phyloP scores from a whole-genome alignment of 179 eudicot genomes.

The Drosera spatulata region DNA sequence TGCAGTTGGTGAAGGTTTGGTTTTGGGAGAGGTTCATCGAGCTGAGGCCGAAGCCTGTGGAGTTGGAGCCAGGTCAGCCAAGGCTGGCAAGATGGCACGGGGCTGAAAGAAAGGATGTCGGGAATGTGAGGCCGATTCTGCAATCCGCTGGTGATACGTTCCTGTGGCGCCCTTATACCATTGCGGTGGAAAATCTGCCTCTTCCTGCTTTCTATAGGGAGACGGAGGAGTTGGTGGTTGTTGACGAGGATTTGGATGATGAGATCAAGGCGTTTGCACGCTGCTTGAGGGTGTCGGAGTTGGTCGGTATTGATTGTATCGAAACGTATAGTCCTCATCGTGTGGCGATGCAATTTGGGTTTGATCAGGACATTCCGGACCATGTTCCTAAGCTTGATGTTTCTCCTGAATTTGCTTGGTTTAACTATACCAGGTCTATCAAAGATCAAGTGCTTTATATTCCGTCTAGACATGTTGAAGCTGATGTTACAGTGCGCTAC shows the following conservation, averaged over 20 bases:
- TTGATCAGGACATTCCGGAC: conserved; percentile 41
- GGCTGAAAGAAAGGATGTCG: conserved; percentile 2
- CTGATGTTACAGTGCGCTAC: conserved; percentile 24
- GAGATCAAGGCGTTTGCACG: conserved; percentile 21
- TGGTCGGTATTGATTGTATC: conserved; percentile 29
- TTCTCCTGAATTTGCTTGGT: conserved; percentile 11
- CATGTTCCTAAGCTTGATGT: not conserved
- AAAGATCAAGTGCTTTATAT: conserved; percentile 16
- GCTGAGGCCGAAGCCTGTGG: not conserved
- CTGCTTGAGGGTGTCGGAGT: conserved; percentile 23
- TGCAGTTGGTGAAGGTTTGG: conserved; percentile 15
- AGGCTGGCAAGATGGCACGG: conserved; percentile 28
- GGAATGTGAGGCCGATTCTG: conserved; percentile 10
- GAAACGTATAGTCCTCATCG: conserved; percentile 46
- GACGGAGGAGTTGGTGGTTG: conserved; percentile 8
- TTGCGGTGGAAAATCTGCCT: conserved; percentile 10
- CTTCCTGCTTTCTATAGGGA: conserved; percentile 10
- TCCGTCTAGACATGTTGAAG: conserved; percentile 17
- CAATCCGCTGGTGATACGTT: conserved; percentile 18
- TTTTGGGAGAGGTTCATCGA: conserved; percentile 20
- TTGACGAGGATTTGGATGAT: conserved; percentile 1
- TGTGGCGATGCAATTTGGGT: conserved; percentile 50
- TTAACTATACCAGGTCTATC: conserved; percentile 14
- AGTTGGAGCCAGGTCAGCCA: not conserved
- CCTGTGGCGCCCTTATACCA: conserved; percentile 36